Percentiles rank a stretch among this genome's conserved stretches.
phyloP scores from a whole-genome alignment of 1,284 basidiomycete genomes.

The Trichosporon sp. region DNA sequence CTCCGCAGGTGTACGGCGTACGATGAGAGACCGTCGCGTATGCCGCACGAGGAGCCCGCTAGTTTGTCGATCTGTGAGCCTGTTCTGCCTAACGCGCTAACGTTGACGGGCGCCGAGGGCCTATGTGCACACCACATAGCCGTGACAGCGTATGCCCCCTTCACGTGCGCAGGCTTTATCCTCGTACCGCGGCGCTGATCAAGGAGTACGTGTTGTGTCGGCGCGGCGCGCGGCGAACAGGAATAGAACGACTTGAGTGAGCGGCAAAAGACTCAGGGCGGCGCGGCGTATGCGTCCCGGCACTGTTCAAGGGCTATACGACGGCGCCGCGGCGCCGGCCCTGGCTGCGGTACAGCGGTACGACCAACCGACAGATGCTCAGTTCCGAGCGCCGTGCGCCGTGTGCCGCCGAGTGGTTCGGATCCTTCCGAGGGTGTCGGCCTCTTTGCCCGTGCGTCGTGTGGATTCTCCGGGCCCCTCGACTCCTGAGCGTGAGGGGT shows the following conservation, averaged over 20 bases:
- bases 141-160: conserved; percentile 4
- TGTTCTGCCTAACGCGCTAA: not conserved
- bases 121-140: not conserved
- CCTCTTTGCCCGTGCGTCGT: not conserved
- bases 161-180: too few species aligned
- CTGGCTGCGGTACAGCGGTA: not conserved
- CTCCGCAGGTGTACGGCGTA: not conserved
- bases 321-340: not conserved
- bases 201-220: too few species aligned
- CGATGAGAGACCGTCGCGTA: too few species aligned
- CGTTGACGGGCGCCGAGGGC: too few species aligned
- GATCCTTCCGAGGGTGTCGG: not conserved
- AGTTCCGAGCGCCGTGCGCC: not conserved
- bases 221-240: too few species aligned
- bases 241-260: too few species aligned
- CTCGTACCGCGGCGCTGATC: too few species aligned
- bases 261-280: too few species aligned
- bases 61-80: not conserved
- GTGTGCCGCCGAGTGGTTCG: not conserved
- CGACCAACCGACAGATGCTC: not conserved
- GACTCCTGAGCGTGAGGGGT: not conserved
- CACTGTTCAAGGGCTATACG: not conserved
- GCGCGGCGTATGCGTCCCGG: too few species aligned
- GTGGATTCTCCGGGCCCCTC: not conserved
- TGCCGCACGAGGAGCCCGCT: not conserved